These are phyloP conservation scores for Aspergillus quadricinctus DNA, from an alignment of 2,329 filamentous ascomycete genomes.

Conservation along the genomic window DNA sequence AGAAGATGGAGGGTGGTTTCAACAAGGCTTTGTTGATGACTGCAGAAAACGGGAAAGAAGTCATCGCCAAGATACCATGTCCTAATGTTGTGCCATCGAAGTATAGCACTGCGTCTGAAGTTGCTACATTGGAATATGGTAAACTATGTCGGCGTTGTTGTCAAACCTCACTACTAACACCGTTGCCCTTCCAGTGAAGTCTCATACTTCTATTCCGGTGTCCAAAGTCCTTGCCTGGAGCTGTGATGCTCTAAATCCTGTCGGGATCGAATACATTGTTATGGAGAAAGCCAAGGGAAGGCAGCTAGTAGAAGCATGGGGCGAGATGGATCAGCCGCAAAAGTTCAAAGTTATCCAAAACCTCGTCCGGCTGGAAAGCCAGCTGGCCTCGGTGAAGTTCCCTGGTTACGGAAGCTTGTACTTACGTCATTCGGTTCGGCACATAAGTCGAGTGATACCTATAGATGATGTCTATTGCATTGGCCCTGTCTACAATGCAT, in stretches of 20 bases:
- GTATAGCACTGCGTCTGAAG: slow-evolving; percentile 23
- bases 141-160: background rate
- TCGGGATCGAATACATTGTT: slow-evolving; percentile 34
- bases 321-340: slow-evolving; percentile 19
- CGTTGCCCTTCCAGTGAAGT: slow-evolving; percentile 17
- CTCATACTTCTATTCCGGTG: slow-evolving; percentile 19
- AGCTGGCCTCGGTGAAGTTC: slow-evolving; percentile 23
- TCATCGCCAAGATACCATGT: slow-evolving; percentile 22
- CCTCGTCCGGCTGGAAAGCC: slow-evolving; percentile 21
- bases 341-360: slow-evolving; percentile 23
- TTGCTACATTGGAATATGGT: slow-evolving; percentile 21
- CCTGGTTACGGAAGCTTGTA: slow-evolving; percentile 31
- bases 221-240: slow-evolving; percentile 26
- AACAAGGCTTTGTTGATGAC: slow-evolving; percentile 24
- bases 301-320: slow-evolving; percentile 28
- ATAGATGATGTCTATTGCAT: slow-evolving; percentile 12
- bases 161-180: background rate
- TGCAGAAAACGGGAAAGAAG: slow-evolving; percentile 15
- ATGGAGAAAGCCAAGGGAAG: slow-evolving; percentile 29
- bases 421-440: slow-evolving; percentile 2
- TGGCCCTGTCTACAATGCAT: slow-evolving; percentile 9
- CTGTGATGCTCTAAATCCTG: slow-evolving; percentile 22
- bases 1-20: slow-evolving; percentile 28
- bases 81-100: slow-evolving; percentile 12
- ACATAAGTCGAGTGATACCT: background rate